Evolutionary conservation across 805 yeast species (phyloP), one percentile per base, ranked within the genome.

Genomic region (Yarrowia porcina): DNA sequence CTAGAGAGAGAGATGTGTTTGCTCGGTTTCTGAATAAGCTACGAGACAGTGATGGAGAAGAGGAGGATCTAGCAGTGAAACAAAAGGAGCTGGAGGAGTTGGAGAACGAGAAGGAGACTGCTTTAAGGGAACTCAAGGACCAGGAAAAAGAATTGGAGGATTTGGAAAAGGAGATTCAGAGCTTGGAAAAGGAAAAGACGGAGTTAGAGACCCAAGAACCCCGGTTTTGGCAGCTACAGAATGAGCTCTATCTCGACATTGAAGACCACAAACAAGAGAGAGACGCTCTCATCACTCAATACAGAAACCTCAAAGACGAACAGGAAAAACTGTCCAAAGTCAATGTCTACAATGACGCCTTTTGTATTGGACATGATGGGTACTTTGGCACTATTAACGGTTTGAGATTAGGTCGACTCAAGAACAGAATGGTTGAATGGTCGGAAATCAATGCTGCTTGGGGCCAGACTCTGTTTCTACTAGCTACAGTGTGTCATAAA

Each of bases 391-490:
- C 94, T 0, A 93, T 92, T 32, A 92, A 92, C 73, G 93, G 92
- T 0, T 78, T 90, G 25, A 75, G 97, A 63, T 72, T 93, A n/a
- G 98, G 98, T 0, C 78, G 84, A 13, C 72, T 83, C 52, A 83
- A 82, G 41, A 81, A 79, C 8, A 73, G 76, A 61, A 82, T 80
- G 65, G 89, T 92, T 0, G 87, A 96, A 1, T 90, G 96, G 96
- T 83, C 89, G 62, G 98, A 92, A 69, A 86, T 90, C 44, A 92
- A 91, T 71, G 94, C 96, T 1, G 97, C 96, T 0, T 75, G 92
- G 68, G 98, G 98, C 0, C 97, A 92, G 67, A 76, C 92, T 1
- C 82, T 89, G 1, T 74, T 90, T 12, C 73, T 93, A 18, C 71
- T 92, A 30, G 80, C 86, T 0, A 89, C 93, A 1, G 79, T 91